phyloP scores from a whole-genome alignment of 345 rosid species.

The Murraya koenigii region DNA sequence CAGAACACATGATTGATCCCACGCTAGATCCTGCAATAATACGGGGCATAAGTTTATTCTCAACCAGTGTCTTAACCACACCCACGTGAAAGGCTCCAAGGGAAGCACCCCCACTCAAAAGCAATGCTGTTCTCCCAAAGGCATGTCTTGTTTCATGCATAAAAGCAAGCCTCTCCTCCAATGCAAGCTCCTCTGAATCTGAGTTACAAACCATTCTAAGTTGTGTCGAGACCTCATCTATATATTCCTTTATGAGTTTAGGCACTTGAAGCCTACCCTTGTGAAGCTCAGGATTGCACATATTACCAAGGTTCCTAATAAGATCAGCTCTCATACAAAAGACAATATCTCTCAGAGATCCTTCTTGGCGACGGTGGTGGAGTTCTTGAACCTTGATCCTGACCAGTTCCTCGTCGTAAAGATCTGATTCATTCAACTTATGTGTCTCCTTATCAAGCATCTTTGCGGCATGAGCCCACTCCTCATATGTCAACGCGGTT shows the following conservation, averaged over 20 bases:
- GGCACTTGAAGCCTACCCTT: conserved; percentile 97
- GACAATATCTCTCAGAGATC: conserved; percentile 83
- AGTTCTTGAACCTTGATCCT: conserved; percentile 88
- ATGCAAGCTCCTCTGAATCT: conserved; percentile 84
- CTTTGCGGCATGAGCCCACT: conserved; percentile 98
- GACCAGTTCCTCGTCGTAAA: conserved; percentile 85
- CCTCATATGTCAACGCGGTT: conserved; percentile 82
- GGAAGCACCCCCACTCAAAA: conserved; percentile 98
- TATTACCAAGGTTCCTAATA: conserved; percentile 89
- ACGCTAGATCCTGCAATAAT: conserved; percentile 97
- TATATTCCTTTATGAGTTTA: conserved; percentile 85
- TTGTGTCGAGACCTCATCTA: conserved; percentile 90
- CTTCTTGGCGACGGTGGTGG: conserved; percentile 77
- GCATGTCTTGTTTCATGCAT: conserved; percentile 99
- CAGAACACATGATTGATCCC: conserved; percentile 87
- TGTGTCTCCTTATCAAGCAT: conserved; percentile 90
- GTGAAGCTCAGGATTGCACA: conserved; percentile 97
- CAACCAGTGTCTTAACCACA: conserved; percentile 85
- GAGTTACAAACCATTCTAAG: conserved; percentile 88
- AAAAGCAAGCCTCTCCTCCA: conserved; percentile 90
- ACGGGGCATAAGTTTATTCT: conserved; percentile 87
- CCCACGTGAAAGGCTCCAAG: conserved; percentile 95
- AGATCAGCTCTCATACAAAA: conserved; percentile 98
- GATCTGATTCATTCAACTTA: conserved; percentile 69
- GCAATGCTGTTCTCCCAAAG: conserved; percentile 96